Evolutionary conservation across 371 early-diverging fungal species (phyloP), one percentile per base, ranked within the genome.

Genomic region (Mycotypha africana): DNA sequence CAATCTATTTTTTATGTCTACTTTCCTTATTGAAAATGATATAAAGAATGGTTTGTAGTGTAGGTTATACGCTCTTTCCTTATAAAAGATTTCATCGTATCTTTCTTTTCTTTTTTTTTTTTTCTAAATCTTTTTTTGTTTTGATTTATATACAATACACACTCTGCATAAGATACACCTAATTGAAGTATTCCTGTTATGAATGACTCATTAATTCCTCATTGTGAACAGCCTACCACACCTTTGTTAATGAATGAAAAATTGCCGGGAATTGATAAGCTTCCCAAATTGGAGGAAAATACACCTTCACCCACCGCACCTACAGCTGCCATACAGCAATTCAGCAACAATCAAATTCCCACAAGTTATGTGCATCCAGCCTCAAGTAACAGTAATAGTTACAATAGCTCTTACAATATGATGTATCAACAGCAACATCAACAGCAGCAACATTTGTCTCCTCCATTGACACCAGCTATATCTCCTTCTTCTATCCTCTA

Each of bases 391-490:
- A 38, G 28, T 10, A 45, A 53, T 26, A 53, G 2, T 38, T 28
- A 28, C 12, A 28, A 28, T 28, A 8, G 8, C 11, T 8, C 53
- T n/a, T 41, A 33, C 35, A 26, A 39, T 22, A 30, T 49, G 46
- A 47, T 54, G 16, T 54, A 59, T 17, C 38, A 42, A 20, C 30
- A 28, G 30, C n/a, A n/a, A n/a, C n/a, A n/a, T n/a, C n/a, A n/a
- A n/a, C n/a, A n/a, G n/a, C n/a, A n/a, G n/a, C 53, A 58, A 24
- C 38, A 59, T 39, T 42, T 62, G 34, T 62, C 62, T 22, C 62
- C 62, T 48, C 62, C 62, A 19, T 38, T 62, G 16, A 62, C 62
- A 7, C 62, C 62, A 45, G 62, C 62, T 22, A 58, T 62, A 10
- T 62, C 62, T 32, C 62, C 62, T 45, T 58, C 62, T 14, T 62